Base-by-base conservation (phyloP, 2,329 filamentous ascomycete species). In the Dactylonectria macrodidyma region DNA sequence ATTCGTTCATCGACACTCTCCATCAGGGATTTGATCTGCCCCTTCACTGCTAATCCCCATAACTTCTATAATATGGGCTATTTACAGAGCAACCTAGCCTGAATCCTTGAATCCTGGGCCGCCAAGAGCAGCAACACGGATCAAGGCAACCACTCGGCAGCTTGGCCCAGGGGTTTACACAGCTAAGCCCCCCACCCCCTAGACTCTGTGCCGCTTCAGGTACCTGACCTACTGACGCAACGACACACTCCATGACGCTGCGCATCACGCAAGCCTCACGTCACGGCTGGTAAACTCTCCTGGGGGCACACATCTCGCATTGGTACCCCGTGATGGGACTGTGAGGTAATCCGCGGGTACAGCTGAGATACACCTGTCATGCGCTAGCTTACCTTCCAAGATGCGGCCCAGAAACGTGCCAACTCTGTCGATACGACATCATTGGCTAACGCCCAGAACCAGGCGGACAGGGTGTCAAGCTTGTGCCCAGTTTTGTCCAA, bases 401-500 rank as follows among this genome's bases (percentile, higher is more conserved):
- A 44, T 19, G 8, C 7, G 41, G 14, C 41, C 41, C 6, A 33
- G 24, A 51, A 26, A 33, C 10, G 50, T 34, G 50, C 50, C 50
- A 52, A 16, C 26, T 19, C 26, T 3, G 26, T 22, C 4, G 10
- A 33, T 34, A 19, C 33, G 19, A 19, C 11, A 33, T 16, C 6
- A 54, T 54, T 52, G 33, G 51, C 11, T 33, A 22, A 36, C 51
- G 19, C 8, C 46, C 26, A 11, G n/a, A 16, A 30, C 47, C 26
- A 34, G 48, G 30, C 7, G 2, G 16, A 14, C 16, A 34, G 19
- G n/a, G 6, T 19, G 24, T 33, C 33, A 19, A 8, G 50, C 26
- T 26, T 19, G 16, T 52, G 50, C 50, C 50, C 50, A 34, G 50
- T 52, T 52, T 52, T 51, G 47, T 8, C 16, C n/a, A 22, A 11